phyloP scores from a whole-genome alignment of 257 asterid species.

The Salvia splendens region DNA sequence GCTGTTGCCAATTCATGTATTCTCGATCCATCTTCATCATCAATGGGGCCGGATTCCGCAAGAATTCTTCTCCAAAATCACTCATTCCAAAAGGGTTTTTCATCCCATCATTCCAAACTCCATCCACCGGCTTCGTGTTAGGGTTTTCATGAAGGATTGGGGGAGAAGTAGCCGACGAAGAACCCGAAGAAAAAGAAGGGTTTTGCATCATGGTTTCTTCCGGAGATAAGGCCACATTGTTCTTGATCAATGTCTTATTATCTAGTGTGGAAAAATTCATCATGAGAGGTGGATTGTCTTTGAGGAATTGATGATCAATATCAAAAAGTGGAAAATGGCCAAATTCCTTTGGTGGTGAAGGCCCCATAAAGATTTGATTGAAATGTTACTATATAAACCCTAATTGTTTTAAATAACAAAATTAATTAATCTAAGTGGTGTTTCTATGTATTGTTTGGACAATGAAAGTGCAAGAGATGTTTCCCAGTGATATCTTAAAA shows the following conservation, averaged over 20 bases:
- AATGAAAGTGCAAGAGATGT: neutral
- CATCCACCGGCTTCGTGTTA: conserved; percentile 6
- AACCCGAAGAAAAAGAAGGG: conserved; percentile 23
- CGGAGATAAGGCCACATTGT: conserved; percentile 20
- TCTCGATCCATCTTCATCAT: conserved; percentile 29
- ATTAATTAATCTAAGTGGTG: neutral
- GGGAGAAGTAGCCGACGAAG: conserved; percentile 26
- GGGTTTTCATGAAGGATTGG: conserved; percentile 26
- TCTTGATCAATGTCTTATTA: conserved; percentile 30
- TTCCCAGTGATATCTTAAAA: neutral
- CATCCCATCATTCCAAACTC: conserved; percentile 23
- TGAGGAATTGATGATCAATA: conserved; percentile 27
- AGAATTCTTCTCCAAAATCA: neutral
- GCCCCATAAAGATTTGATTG: conserved; percentile 14
- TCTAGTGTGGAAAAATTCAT: conserved; percentile 20
- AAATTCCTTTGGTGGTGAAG: conserved; percentile 30
- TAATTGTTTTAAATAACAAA: neutral
- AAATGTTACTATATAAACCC: neutral
- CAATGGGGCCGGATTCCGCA: conserved; percentile 1
- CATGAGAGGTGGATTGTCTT: conserved; percentile 1
- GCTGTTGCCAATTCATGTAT: conserved; percentile 22
- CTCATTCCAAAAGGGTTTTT: conserved; percentile 12
- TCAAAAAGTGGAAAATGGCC: conserved; percentile 30
- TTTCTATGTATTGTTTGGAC: neutral
- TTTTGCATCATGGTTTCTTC: conserved; percentile 31